Conservation (phyloP, 306 rosid species). For the Cyclanthera cordifolia region DNA sequence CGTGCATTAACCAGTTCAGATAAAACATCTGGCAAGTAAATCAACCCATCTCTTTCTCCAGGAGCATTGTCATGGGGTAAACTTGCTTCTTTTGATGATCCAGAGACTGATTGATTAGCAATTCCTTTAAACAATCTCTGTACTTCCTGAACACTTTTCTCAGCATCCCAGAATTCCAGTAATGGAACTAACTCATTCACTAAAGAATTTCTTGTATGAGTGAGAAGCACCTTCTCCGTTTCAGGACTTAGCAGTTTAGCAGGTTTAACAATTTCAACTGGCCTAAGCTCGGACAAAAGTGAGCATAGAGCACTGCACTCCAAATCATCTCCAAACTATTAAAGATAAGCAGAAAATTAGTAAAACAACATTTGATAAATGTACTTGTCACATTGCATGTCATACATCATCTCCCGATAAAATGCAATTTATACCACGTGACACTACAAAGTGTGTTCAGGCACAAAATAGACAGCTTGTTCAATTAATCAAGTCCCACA, state of each 20-base stretch:
- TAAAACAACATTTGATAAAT: neutral
- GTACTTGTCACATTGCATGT: neutral
- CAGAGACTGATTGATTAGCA: constrained; percentile 19
- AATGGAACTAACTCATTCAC: constrained; percentile 78
- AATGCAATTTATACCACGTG: neutral
- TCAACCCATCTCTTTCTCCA: constrained; percentile 29
- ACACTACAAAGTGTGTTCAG: neutral
- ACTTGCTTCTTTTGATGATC: constrained; percentile 17
- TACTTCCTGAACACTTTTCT: constrained; percentile 43
- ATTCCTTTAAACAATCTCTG: constrained; percentile 33
- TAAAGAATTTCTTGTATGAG: constrained; percentile 73
- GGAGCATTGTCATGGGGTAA: constrained; percentile 6
- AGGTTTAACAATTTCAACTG: constrained; percentile 86
- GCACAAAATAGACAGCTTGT: neutral
- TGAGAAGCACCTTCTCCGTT: constrained; percentile 59
- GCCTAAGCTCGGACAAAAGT: constrained; percentile 82
- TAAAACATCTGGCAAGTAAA: constrained; percentile 56
- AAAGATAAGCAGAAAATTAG: constrained; percentile 16
- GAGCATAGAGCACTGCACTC: constrained; percentile 75
- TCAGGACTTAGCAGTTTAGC: constrained; percentile 64
- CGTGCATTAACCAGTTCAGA: constrained; percentile 46
- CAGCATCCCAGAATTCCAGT: constrained; percentile 81
- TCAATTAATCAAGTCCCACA: neutral
- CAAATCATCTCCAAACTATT: constrained; percentile 69
- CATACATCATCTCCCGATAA: neutral